These are phyloP conservation scores for Ceratocystis colombiana DNA, from an alignment of 2,329 filamentous ascomycete species.

Conservation along the genomic window DNA sequence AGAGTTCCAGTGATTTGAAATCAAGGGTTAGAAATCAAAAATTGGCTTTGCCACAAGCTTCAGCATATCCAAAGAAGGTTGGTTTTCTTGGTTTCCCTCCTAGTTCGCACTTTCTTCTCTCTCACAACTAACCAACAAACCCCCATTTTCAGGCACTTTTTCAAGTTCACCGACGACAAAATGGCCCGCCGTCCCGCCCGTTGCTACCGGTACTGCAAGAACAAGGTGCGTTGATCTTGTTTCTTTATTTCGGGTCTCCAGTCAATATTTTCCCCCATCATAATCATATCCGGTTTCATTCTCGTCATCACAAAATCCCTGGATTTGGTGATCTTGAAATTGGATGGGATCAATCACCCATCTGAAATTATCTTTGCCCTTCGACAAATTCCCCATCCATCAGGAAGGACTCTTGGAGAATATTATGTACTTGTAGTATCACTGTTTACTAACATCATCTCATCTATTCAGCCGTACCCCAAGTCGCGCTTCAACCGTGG, in stretches of 20 bases:
- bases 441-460: conserved; percentile 27
- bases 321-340: neutral
- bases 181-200: conserved; percentile 99
- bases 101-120: conserved; percentile 28
- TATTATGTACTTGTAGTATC: neutral
- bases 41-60: conserved; percentile 25
- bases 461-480: conserved; percentile 65
- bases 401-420: neutral
- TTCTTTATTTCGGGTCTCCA: conserved; percentile 13
- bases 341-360: neutral
- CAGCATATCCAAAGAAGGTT: conserved; percentile 24
- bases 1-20: conserved; percentile 43
- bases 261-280: conserved; percentile 7
- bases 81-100: conserved; percentile 24
- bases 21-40: conserved; percentile 35
- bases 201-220: conserved; percentile 99
- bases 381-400: neutral
- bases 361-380: neutral
- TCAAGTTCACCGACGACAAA: conserved; percentile 48
- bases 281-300: neutral
- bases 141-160: conserved; percentile 26
- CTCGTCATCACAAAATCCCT: neutral
- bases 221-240: conserved; percentile 65
- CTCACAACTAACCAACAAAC: conserved; percentile 33
- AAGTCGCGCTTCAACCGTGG: conserved; percentile 99